Evolutionary conservation across 1,284 basidiomycete genomes (phyloP).

Genomic region (Mycosarcoma mackinlayi): DNA sequence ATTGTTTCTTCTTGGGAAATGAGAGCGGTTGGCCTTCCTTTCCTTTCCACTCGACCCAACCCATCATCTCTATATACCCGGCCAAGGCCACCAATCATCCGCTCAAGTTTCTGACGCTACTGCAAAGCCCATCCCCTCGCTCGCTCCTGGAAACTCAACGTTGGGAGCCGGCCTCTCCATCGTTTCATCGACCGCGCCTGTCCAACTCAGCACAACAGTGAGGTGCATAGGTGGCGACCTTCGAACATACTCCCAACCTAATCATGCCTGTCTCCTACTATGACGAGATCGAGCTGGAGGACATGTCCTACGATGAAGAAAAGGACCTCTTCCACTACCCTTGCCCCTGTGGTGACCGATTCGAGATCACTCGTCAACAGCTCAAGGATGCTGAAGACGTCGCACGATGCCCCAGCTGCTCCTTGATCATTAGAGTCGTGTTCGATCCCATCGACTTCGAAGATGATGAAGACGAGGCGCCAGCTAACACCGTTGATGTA

Average conservation of each 20-base stretch:
- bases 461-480: slow-evolving; percentile 37
- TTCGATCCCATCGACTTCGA: slow-evolving; percentile 82
- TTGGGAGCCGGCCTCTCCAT: slow-evolving; percentile 27
- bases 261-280: slow-evolving; percentile 56
- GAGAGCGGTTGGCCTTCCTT: too few relatives aligned
- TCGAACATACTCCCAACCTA: slow-evolving; percentile 2
- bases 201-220: slow-evolving; percentile 6
- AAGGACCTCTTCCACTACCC: slow-evolving; percentile 82
- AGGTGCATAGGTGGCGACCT: slow-evolving; percentile 39
- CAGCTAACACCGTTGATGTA: slow-evolving; percentile 18
- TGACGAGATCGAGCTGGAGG: slow-evolving; percentile 68
- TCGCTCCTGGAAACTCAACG: too few relatives aligned
- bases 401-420: slow-evolving; percentile 97
- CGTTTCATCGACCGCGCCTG: background rate
- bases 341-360: slow-evolving; percentile 97
- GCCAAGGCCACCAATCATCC: slow-evolving; percentile 12
- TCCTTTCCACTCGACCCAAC: background rate
- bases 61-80: slow-evolving; percentile 34
- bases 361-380: slow-evolving; percentile 88
- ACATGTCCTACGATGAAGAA: slow-evolving; percentile 66
- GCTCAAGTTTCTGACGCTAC: background rate
- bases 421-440: slow-evolving; percentile 89
- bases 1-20: too few relatives aligned
- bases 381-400: slow-evolving; percentile 91
- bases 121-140: background rate